Evolutionary conservation across 306 rosid species (phyloP), one percentile per base, ranked within the genome.

Genomic region (Cicer arietinum): DNA sequence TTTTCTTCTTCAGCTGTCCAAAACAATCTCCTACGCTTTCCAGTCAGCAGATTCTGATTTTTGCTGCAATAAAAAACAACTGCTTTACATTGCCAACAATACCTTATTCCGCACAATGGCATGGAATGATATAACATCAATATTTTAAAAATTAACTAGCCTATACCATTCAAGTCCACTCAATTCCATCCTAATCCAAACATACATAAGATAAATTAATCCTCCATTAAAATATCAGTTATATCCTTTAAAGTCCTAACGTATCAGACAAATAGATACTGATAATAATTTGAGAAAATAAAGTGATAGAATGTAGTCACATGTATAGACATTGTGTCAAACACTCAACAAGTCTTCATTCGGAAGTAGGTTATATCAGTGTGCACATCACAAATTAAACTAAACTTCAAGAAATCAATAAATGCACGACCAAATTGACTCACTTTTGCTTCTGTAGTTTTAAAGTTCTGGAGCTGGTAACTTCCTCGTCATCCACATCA

Each of bases 1-100:
- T 66, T 66, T 66, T 85, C 88, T 82, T 85, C 88, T 52, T 81
- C 86, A 45, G 40, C 45, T 14, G 84, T 66, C 88, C 88, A 85
- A 25, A 0, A 16, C 66, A 85, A 75, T 51, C 46, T 65, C 77
- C 6, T 85, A 2, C 88, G 79, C 39, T 11, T 81, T 51, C 30
- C 35, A 2, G 39, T 7, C 50, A 63, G 10, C 6, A 22, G 13
- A 61, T 10, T 16, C 22, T 6, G 20, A 0, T 64, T 75, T 16
- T 11, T 65, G 35, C 84, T 81, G 84, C 73, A 56, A 42, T 54
- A 25, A 46, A 56, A 12, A 64, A 6, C 40, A 66, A 84, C 60
- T 6, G 41, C 12, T 18, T 22, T 20, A 69, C 66, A 41, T 10
- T 14, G 5, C 47, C 44, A 18, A 18, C 52, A 35, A 37, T 7